Conservation (phyloP, 2,329 filamentous ascomycete genomes). For the Seiridium unicorne region DNA sequence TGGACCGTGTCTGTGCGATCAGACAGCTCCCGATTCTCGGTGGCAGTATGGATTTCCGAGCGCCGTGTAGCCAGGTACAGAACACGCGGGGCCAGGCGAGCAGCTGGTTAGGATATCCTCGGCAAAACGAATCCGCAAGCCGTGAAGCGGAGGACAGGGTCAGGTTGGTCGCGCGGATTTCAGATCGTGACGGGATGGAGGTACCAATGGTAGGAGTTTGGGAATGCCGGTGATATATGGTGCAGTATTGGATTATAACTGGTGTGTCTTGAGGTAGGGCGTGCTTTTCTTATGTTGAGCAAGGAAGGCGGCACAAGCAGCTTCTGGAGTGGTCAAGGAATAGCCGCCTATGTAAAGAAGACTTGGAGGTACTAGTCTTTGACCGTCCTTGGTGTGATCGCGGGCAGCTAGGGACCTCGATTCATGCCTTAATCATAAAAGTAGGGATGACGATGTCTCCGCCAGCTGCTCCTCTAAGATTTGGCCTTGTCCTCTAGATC, state of each 20-base stretch:
- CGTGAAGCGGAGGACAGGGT: slow-evolving; percentile 15
- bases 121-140: slow-evolving; percentile 9
- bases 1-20: background rate
- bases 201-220: slow-evolving; percentile 12
- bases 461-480: slow-evolving; percentile 19
- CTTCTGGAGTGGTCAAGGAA: slow-evolving; percentile 16
- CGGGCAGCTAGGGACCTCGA: slow-evolving; percentile 20
- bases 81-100: slow-evolving; percentile 13
- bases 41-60: background rate
- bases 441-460: slow-evolving; percentile 25
- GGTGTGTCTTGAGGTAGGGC: slow-evolving; percentile 13
- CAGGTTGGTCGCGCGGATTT: slow-evolving; percentile 16
- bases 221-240: slow-evolving; percentile 15
- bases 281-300: slow-evolving; percentile 13
- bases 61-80: slow-evolving; percentile 13
- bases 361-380: slow-evolving; percentile 15
- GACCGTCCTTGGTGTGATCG: slow-evolving; percentile 23
- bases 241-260: slow-evolving; percentile 16
- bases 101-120: slow-evolving; percentile 15
- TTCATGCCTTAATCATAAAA: slow-evolving; percentile 20
- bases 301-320: slow-evolving; percentile 15
- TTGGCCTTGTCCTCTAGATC: slow-evolving; percentile 21
- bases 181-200: slow-evolving; percentile 15
- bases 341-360: slow-evolving; percentile 18
- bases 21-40: background rate